Evolutionary conservation across 108 stramenopile species (phyloP), one percentile per base, ranked within the genome.

Genomic region (Hondaea fermentalgiana): DNA sequence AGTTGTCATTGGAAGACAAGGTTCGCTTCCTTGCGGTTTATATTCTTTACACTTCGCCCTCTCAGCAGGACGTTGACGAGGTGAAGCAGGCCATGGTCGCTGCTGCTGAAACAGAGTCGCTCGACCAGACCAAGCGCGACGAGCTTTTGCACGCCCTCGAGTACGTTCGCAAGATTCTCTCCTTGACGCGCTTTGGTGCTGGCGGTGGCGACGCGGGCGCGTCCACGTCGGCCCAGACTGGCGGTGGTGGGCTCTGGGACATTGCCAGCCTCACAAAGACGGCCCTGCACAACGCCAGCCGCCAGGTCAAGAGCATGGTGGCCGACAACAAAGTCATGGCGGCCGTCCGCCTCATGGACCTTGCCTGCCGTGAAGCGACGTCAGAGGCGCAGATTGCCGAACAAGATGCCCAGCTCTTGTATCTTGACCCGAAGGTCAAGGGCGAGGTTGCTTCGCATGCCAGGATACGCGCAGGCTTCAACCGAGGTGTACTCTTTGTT

Each of bases 1-100:
- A 90, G 42, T 98, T 97, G 87, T 97, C 96, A 88, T 91, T 98
- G 23, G 93, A 97, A 87, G 98, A 99, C 93, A 99, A 99, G 92
- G 89, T 97, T 4, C 96, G 98, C 43, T 90, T 99, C 87, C 89
- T 98, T 25, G 93, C 96, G 58, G 95, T 98, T 19, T 97, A 95
- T 88, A 90, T 92, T 53, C 91, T 98, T 47, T 94, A 97, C 6
- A 93, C 95, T 21, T 91, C 95, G 57, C 96, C 92, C 17, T 76
- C 91, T 10, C 57, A 91, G 21, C 89, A 94, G 14, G 97, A 97
- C 72, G 90, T 97, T 45, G 94, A 97, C 60, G 96, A 96, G 90
- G 96, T 97, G 60, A 91, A 95, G 14, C 88, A 90, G 59, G 94
- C 94, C 3, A 91, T 97, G 89, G 93, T 93, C 72, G 87, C 95